Evolutionary conservation across 192 early-diverging fungal species (phyloP).

Genomic region (Geranomyces michiganensis): DNA sequence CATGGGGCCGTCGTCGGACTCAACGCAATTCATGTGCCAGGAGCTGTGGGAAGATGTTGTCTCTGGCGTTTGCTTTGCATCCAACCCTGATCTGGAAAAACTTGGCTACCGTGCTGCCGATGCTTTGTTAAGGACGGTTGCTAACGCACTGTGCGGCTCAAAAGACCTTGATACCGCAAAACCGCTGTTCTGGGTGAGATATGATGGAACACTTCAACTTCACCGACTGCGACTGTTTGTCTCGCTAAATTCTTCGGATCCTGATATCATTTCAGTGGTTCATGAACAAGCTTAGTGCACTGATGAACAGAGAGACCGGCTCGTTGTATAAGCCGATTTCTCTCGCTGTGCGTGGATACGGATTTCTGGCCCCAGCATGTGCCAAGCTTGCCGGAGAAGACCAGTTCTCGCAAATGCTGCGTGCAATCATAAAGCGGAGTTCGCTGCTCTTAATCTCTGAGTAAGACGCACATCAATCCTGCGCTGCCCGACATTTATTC

Average conservation of each 20-base stretch:
- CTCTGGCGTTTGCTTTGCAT: background rate
- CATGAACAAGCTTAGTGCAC: conserved; percentile 41
- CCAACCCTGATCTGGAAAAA: conserved; percentile 26
- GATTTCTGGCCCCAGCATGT: conserved; percentile 66
- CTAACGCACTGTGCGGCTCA: conserved; percentile 2
- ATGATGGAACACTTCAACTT: conserved; percentile 38
- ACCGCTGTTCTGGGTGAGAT: conserved; percentile 27
- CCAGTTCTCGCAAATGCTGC: conserved; percentile 50
- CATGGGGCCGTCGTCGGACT: background rate
- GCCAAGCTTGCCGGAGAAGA: conserved; percentile 50
- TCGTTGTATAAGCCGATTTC: conserved; percentile 54
- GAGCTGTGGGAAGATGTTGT: conserved; percentile 14
- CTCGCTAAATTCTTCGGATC: background rate
- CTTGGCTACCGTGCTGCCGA: conserved; percentile 33
- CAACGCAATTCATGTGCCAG: background rate
- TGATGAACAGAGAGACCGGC: conserved; percentile 26
- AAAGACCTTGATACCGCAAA: background rate
- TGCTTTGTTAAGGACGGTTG: conserved; percentile 21
- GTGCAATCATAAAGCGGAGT: conserved; percentile 53
- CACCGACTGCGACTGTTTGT: background rate
- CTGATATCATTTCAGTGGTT: conserved; percentile 25
- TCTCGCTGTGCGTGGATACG: conserved; percentile 69
- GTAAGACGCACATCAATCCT: too few relatives aligned
- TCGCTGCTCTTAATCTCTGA: conserved; percentile 52
- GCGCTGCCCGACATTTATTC: too few relatives aligned